phyloP scores from a whole-genome alignment of 2,329 filamentous ascomycete genomes.

The Xylariaceae sp. region DNA sequence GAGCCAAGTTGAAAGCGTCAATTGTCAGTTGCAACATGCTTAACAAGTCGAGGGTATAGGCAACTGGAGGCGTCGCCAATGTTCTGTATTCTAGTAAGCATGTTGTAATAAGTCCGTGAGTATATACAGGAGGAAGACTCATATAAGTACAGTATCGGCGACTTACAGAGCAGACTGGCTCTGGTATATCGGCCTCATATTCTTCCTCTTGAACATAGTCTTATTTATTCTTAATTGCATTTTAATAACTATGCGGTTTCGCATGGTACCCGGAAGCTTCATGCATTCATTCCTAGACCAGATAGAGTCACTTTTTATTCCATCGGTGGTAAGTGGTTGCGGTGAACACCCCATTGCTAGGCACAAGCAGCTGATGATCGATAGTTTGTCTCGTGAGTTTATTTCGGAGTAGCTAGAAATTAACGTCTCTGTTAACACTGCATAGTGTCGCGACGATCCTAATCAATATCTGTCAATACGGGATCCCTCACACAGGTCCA shows the following conservation, averaged over 20 bases:
- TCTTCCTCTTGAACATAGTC: conserved; percentile 67
- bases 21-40: conserved; percentile 12
- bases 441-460: conserved; percentile 73
- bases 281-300: conserved; percentile 75
- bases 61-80: conserved; percentile 62
- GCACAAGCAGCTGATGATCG: conserved; percentile 6
- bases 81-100: conserved; percentile 59
- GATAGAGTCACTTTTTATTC: conserved; percentile 78
- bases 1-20: neutral
- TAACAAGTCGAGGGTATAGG: conserved; percentile 43
- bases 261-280: conserved; percentile 72
- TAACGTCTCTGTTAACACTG: conserved; percentile 30
- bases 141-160: conserved; percentile 43
- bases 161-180: conserved; percentile 63
- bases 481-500: conserved; percentile 62
- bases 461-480: conserved; percentile 81
- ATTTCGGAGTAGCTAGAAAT: conserved; percentile 40
- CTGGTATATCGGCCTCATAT: conserved; percentile 61
- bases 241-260: conserved; percentile 72
- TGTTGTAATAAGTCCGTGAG: no score
- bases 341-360: neutral
- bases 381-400: conserved; percentile 36
- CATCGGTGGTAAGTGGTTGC: conserved; percentile 61
- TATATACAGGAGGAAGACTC: no score
- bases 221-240: conserved; percentile 68